Percentiles rank a stretch among this genome's conserved stretches.
Evolutionary conservation across 1,284 basidiomycete species (phyloP).

Genomic region (Austroboletus novae-zelandiae): DNA sequence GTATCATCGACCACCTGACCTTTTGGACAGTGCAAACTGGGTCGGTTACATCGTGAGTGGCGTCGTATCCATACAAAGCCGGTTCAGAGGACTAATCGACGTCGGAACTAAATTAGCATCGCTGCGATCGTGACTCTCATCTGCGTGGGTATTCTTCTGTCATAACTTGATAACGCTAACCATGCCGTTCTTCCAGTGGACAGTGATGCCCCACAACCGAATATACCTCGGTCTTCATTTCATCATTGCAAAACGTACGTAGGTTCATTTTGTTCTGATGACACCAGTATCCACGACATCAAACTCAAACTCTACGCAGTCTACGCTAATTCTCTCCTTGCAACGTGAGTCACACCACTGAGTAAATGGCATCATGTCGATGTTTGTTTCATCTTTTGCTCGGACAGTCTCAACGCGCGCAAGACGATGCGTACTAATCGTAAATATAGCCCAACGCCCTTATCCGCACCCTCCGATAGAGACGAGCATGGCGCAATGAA

Average conservation of each 20-base stretch:
- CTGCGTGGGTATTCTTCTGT: slow-evolving; percentile 34
- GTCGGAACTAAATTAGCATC: slow-evolving; percentile 27
- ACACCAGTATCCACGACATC: not conserved
- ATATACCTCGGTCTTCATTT: slow-evolving; percentile 48
- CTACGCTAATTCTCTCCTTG: slow-evolving; percentile 26
- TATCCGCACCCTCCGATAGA: not conserved
- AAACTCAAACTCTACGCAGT: slow-evolving; percentile 7
- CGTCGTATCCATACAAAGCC: not conserved
- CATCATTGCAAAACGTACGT: slow-evolving; percentile 45
- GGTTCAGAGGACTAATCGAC: not conserved
- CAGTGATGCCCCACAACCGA: slow-evolving; percentile 37
- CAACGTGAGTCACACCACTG: slow-evolving; percentile 16
- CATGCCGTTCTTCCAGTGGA: slow-evolving; percentile 36
- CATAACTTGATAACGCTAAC: not conserved
- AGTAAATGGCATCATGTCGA: too few species aligned
- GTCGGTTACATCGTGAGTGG: slow-evolving; percentile 41
- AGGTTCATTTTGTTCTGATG: not conserved
- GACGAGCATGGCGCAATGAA: not conserved
- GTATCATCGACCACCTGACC: slow-evolving; percentile 45
- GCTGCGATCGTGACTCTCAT: slow-evolving; percentile 40
- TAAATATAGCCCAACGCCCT: not conserved
- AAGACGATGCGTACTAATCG: not conserved
- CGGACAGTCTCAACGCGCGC: not conserved
- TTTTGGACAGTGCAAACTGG: slow-evolving; percentile 52
- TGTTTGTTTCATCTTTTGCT: too few species aligned